Evolutionary conservation across 257 asterid species (phyloP).

Genomic region (Scutellaria galericulata): DNA sequence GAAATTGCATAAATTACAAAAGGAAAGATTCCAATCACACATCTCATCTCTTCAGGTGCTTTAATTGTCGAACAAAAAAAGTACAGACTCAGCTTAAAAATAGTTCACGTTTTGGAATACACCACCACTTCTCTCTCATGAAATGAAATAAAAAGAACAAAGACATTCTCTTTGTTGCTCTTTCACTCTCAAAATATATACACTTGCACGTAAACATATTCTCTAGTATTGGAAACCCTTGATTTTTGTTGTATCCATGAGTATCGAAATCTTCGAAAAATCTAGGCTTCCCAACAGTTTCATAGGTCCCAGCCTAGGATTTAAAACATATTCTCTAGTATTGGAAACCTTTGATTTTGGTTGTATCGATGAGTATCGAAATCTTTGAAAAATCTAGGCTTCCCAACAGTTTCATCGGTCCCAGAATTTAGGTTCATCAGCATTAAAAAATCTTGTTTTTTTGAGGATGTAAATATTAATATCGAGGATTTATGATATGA

Average conservation of each 20-base stretch:
- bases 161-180: slow-evolving; percentile 13
- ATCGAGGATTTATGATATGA: too few relatives aligned
- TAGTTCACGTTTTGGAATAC: slow-evolving; percentile 19
- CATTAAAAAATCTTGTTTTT: too few relatives aligned
- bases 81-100: neutral
- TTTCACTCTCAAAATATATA: slow-evolving; percentile 21
- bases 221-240: too few relatives aligned
- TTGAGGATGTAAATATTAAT: too few relatives aligned
- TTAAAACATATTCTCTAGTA: neutral
- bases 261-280: neutral
- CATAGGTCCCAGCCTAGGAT: slow-evolving; percentile 27
- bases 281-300: slow-evolving; percentile 12
- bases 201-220: slow-evolving; percentile 12
- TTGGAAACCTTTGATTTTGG: too few relatives aligned
- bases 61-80: slow-evolving; percentile 1
- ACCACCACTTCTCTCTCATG: slow-evolving; percentile 6
- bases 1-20: too few relatives aligned
- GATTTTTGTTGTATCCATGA: neutral
- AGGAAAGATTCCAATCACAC: too few relatives aligned
- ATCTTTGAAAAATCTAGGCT: neutral
- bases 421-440: too few relatives aligned
- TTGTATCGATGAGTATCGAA: neutral
- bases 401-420: slow-evolving; percentile 9
- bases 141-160: slow-evolving; percentile 12
- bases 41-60: too few relatives aligned